Base-by-base conservation (phyloP, 352 stramenopile species). In the Lagenidium giganteum region DNA sequence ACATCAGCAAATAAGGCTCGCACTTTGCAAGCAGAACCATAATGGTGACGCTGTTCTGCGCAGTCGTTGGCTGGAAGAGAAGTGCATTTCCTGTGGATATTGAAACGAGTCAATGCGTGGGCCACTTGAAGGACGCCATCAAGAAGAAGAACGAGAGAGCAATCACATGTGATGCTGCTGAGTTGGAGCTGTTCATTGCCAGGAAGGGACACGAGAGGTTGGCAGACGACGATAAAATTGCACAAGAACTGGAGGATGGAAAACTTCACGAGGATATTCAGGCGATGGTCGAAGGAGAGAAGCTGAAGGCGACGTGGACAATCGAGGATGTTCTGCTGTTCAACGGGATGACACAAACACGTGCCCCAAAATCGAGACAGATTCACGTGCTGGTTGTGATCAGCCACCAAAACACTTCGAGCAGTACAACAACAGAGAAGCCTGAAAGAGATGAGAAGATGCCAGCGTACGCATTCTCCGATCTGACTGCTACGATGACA, bases 321-420 rank as follows among this genome's bases (percentile, higher is more conserved):
- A n/a, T n/a, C n/a, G n/a, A n/a, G n/a, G n/a, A n/a, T n/a, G n/a
- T n/a, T n/a, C n/a, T n/a, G n/a, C n/a, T n/a, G n/a, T n/a, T n/a
- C n/a, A n/a, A n/a, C n/a, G n/a, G n/a, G n/a, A n/a, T n/a, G n/a
- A n/a, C n/a, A n/a, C n/a, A n/a, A n/a, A n/a, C n/a, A n/a, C n/a
- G n/a, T n/a, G n/a, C n/a, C 28, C 28, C n/a, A n/a, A 46, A 46
- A 28, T 35, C 44, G 45, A 26, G 46, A 53, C 39, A 20, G 12
- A 17, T 35, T 6, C 13, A 46, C 17, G 39, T 46, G 39, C 34
- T 46, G 39, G 39, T 46, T 22, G 39, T 46, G n/a, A n/a, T n/a
- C n/a, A n/a, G n/a, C n/a, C n/a, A n/a, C n/a, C n/a, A n/a, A n/a
- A n/a, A n/a, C n/a, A n/a, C n/a, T n/a, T n/a, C n/a, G n/a, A n/a